phyloP scores from a whole-genome alignment of 2,329 filamentous ascomycete genomes.

The Colletotrichum spinosum region DNA sequence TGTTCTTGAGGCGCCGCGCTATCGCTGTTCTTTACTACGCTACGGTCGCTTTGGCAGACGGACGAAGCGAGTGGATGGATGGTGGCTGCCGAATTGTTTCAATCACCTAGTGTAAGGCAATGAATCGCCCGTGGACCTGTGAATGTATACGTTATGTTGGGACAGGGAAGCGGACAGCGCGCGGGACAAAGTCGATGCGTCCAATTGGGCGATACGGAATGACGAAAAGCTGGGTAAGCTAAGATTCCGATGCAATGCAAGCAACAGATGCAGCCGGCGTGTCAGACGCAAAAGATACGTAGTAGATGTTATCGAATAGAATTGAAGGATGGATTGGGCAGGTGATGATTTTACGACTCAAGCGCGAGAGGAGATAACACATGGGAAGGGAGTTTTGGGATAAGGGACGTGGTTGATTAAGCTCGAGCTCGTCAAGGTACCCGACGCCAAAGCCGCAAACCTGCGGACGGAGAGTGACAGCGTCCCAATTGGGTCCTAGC shows the following conservation, averaged over 20 bases:
- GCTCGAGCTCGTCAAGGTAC: constrained; percentile 30
- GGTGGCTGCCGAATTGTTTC: constrained; percentile 28
- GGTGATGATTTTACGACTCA: too few species aligned
- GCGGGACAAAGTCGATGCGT: background rate
- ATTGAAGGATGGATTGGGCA: too few species aligned
- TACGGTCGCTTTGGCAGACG: constrained; percentile 13
- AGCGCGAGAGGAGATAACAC: too few species aligned
- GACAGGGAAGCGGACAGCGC: constrained; percentile 3
- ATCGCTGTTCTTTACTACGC: background rate
- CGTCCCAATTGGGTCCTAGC: too few species aligned
- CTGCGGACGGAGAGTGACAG: too few species aligned
- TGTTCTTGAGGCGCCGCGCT: constrained; percentile 29
- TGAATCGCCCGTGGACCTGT: constrained; percentile 1
- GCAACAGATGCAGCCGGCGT: background rate
- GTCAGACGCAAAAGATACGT: too few species aligned
- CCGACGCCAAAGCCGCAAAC: constrained; percentile 19
- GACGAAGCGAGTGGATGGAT: constrained; percentile 26
- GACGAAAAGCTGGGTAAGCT: too few species aligned
- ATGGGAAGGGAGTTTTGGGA: too few species aligned
- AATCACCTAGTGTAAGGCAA: constrained; percentile 21
- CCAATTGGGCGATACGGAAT: constrained; percentile 18
- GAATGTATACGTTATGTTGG: background rate
- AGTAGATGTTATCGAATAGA: too few species aligned
- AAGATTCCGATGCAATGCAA: constrained; percentile 10
- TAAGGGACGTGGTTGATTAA: too few species aligned